These are phyloP conservation scores for Torulaspora indica DNA, from an alignment of 805 yeast genomes.

Conservation along the genomic window DNA sequence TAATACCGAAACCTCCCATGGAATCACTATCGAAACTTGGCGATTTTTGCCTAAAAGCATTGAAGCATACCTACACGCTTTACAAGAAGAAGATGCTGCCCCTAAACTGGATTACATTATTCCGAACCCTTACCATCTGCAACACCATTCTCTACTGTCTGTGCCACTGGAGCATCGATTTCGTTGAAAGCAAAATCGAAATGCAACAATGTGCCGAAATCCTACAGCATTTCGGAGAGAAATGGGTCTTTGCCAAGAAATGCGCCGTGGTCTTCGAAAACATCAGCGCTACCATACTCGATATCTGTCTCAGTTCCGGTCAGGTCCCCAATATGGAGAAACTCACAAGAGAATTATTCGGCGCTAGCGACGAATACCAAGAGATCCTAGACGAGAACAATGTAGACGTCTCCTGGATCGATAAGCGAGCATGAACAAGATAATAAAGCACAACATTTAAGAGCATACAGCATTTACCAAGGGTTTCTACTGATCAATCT, in stretches of 20 bases:
- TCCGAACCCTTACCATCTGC: conserved; percentile 45
- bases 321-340: conserved; percentile 41
- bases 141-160: conserved; percentile 45
- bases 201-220: conserved; percentile 45
- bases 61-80: conserved; percentile 44
- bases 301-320: conserved; percentile 40
- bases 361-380: conserved; percentile 44
- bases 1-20: conserved; percentile 43
- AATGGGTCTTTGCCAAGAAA: conserved; percentile 45
- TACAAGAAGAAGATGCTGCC: conserved; percentile 45
- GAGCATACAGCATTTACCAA: neutral
- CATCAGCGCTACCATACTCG: conserved; percentile 43
- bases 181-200: conserved; percentile 44
- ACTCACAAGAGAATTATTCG: conserved; percentile 40
- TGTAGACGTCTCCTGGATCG: conserved; percentile 44
- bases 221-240: conserved; percentile 42
- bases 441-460: neutral
- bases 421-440: conserved; percentile 22
- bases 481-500: neutral
- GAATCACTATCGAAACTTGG: conserved; percentile 42
- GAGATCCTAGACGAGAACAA: conserved; percentile 45
- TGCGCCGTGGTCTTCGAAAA: conserved; percentile 44
- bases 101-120: conserved; percentile 47
- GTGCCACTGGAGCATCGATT: conserved; percentile 45
- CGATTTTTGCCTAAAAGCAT: conserved; percentile 42